Percentiles rank a stretch among this genome's conserved stretches.
These are phyloP conservation scores for Aspergillus bombycis DNA, from an alignment of 2,329 filamentous ascomycete genomes.

Conservation along the genomic window DNA sequence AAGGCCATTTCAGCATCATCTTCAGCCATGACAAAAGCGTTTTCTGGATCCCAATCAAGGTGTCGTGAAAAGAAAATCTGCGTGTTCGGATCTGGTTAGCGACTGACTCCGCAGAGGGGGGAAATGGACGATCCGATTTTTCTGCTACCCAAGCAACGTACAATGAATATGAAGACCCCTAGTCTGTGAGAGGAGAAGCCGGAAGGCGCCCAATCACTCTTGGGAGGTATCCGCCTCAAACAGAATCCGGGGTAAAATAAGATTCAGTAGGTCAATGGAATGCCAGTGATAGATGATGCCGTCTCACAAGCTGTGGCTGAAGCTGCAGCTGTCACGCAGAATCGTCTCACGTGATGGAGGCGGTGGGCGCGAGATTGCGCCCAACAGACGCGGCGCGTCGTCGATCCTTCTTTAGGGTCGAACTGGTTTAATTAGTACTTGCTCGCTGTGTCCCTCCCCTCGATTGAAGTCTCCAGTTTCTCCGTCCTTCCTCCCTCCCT, in stretches of 20 bases:
- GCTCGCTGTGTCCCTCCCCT: slow-evolving; percentile 17
- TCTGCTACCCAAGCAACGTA: neutral
- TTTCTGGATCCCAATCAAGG: slow-evolving; percentile 18
- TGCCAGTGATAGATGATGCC: slow-evolving; percentile 9
- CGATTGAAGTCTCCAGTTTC: slow-evolving; percentile 12
- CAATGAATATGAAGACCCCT: neutral
- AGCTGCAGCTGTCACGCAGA: slow-evolving; percentile 26
- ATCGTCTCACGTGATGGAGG: slow-evolving; percentile 33
- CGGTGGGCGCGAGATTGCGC: slow-evolving; percentile 35
- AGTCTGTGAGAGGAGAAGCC: neutral
- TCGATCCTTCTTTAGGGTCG: slow-evolving; percentile 17
- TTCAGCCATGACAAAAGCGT: slow-evolving; percentile 50
- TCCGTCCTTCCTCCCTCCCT: neutral
- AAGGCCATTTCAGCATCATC: slow-evolving; percentile 59
- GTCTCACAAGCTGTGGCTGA: slow-evolving; percentile 21
- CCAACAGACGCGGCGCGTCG: slow-evolving; percentile 31
- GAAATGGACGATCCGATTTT: neutral
- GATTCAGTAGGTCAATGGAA: slow-evolving; percentile 13
- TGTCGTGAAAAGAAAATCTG: slow-evolving; percentile 3
- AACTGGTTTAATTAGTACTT: slow-evolving; percentile 23
- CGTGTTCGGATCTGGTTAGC: slow-evolving; percentile 8
- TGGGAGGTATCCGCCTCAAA: neutral
- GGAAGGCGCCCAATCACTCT: neutral
- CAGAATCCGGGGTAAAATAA: neutral
- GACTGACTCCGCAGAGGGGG: neutral